Percentiles rank a stretch among this genome's conserved stretches.
Evolutionary conservation across 2,329 filamentous ascomycete species (phyloP).

Genomic region (Pseudocercospora crystallina): DNA sequence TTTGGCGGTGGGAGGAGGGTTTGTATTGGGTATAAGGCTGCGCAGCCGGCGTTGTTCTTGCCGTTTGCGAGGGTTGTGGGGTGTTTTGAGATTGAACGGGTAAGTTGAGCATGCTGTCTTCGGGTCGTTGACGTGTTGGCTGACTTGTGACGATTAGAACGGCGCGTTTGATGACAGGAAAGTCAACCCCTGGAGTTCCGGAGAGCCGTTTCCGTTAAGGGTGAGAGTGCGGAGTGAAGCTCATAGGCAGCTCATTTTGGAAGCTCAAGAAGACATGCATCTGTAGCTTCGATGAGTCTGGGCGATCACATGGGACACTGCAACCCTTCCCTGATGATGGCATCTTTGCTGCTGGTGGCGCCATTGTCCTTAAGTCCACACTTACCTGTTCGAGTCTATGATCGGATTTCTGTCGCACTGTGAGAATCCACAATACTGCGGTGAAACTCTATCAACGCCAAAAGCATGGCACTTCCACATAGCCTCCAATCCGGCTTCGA

Average conservation of each 20-base stretch:
- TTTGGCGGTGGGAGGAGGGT: slow-evolving; percentile 12
- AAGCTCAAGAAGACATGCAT: neutral
- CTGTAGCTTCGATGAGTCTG: too few species aligned
- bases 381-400: too few species aligned
- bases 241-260: slow-evolving; percentile 4
- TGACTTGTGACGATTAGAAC: too few species aligned
- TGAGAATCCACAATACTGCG: too few species aligned
- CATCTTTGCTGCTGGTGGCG: too few species aligned
- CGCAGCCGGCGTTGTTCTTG: slow-evolving; percentile 10
- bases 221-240: neutral
- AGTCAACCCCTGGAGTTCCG: slow-evolving; percentile 10
- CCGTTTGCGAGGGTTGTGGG: slow-evolving; percentile 7
- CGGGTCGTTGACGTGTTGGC: neutral
- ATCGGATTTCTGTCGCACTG: too few species aligned
- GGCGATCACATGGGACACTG: too few species aligned
- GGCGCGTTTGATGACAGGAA: slow-evolving; percentile 14
- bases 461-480: too few species aligned
- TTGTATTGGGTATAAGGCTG: slow-evolving; percentile 16
- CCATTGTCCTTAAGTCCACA: too few species aligned
- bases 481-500: too few species aligned
- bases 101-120: neutral
- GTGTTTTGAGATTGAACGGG: slow-evolving; percentile 10
- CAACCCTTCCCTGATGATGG: too few species aligned
- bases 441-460: too few species aligned
- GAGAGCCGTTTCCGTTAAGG: slow-evolving; percentile 8